Evolutionary conservation across 1,139 yeast genomes (phyloP).

Genomic region (Williopsis jadinii): DNA sequence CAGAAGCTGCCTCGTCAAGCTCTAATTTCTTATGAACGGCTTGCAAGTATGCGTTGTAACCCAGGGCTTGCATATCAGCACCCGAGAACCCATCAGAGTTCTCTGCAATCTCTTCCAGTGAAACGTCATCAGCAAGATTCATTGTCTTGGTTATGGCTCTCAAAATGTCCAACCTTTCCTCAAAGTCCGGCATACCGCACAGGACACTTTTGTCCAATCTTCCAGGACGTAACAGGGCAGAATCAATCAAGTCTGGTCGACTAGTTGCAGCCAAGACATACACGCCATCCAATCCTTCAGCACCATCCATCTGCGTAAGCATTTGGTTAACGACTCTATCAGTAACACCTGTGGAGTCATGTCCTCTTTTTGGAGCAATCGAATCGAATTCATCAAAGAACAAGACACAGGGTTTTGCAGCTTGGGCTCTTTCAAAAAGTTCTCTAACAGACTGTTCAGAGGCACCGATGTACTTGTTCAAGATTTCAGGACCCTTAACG

Average conservation of each 20-base stretch:
- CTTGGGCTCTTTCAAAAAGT: conserved; percentile 86
- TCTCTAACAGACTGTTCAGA: conserved; percentile 94
- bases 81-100: conserved; percentile 79
- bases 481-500: conserved; percentile 92
- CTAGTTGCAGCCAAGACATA: conserved; percentile 95
- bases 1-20: conserved; percentile 28
- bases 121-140: conserved; percentile 43
- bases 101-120: conserved; percentile 49
- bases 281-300: conserved; percentile 95
- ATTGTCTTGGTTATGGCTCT: conserved; percentile 52
- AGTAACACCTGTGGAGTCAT: conserved; percentile 96
- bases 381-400: conserved; percentile 97
- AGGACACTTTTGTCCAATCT: conserved; percentile 87
- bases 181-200: conserved; percentile 75
- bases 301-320: conserved; percentile 99
- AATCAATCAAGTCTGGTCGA: conserved; percentile 90
- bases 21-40: conserved; percentile 80
- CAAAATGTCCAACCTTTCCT: conserved; percentile 71
- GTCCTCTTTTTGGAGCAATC: conserved; percentile 97
- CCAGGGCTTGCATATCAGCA: conserved; percentile 90
- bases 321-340: conserved; percentile 96
- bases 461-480: conserved; percentile 95
- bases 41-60: conserved; percentile 85
- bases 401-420: conserved; percentile 89
- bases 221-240: conserved; percentile 93